Base-by-base conservation (phyloP, 768 basidiomycete genomes). In the Agrocybe praecox region DNA sequence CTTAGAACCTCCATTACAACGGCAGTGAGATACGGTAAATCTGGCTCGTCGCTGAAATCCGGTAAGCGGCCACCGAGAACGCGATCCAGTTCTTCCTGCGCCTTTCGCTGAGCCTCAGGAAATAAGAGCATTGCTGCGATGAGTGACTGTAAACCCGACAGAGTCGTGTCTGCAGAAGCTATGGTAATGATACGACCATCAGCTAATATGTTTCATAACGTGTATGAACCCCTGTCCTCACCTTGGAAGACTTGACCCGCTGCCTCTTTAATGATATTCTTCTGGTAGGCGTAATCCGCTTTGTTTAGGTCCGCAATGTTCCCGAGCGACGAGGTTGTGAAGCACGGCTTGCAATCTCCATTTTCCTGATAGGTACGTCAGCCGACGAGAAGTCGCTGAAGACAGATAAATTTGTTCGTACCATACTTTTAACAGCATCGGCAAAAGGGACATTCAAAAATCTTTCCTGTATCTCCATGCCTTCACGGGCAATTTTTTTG, bases 401-500 rank as follows among this genome's bases (percentile, higher is more conserved):
- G 36, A 3, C 5, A 40, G 36, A 14, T 15, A 40, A 15, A 4
- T 5, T 12, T 5, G 36, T 6, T 6, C 5, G 4, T 42, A 74
- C 72, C 29, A 74, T 66, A 14, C 57, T 49, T 42, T 58, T 71
- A 22, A 67, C 58, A 18, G 68, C 62, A 7, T 60, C 67, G 10
- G 52, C 46, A 49, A 67, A 83, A 0, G 80, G 80, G 12, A 69
- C 56, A 15, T 76, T 69, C 10, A 70, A 63, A 63, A 80, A 74
- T 23, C 71, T 64, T 12, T 72, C 56, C 42, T 73, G 69, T 4
- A 71, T 60, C 33, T 67, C 65, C 19, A 70, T 69, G 82, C 84
- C 86, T 14, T 62, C 56, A 1, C 53, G 65, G 0, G 84, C 86
- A 51, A 82, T 79, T 32, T 73, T 72, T 63, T 82, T 74, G 76